These are phyloP conservation scores for Claviceps pusilla DNA, from an alignment of 2,329 filamentous ascomycete genomes.

Conservation along the genomic window DNA sequence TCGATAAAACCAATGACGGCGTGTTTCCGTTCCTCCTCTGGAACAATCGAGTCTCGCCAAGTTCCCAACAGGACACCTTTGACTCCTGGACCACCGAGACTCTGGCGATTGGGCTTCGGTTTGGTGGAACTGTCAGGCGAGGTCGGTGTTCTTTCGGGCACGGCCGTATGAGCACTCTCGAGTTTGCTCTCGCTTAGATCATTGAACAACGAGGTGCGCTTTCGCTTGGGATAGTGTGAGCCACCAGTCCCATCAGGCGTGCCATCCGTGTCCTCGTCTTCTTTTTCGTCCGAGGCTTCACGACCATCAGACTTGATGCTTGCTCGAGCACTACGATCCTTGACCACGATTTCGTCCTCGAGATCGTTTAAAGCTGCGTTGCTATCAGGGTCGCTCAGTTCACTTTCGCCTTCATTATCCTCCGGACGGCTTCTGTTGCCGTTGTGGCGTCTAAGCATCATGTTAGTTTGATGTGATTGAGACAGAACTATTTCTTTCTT, in stretches of 20 bases:
- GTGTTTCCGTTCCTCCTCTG: slow-evolving; percentile 35
- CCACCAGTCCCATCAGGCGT: slow-evolving; percentile 22
- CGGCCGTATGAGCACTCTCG: slow-evolving; percentile 18
- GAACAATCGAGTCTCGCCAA: slow-evolving; percentile 43
- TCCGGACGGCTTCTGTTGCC: slow-evolving; percentile 18
- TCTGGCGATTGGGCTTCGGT: slow-evolving; percentile 15
- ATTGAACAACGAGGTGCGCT: slow-evolving; percentile 35
- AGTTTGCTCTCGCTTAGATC: slow-evolving; percentile 35
- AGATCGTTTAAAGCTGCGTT: slow-evolving; percentile 23
- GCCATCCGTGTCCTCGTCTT: slow-evolving; percentile 31
- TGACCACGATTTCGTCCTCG: slow-evolving; percentile 40
- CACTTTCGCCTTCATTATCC: slow-evolving; percentile 25
- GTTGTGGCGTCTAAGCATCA: slow-evolving; percentile 14
- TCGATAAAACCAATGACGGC: slow-evolving; percentile 49
- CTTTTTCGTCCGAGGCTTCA: slow-evolving; percentile 17
- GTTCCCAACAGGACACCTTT: slow-evolving; percentile 40
- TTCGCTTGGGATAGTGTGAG: slow-evolving; percentile 38
- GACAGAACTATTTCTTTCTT: background rate
- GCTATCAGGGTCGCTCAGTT: slow-evolving; percentile 28
- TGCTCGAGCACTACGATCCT: slow-evolving; percentile 24
- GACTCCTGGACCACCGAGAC: slow-evolving; percentile 14
- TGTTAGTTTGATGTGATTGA: slow-evolving; percentile 11
- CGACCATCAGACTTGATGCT: slow-evolving; percentile 14
- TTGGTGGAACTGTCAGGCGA: slow-evolving; percentile 10
- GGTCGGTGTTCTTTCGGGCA: slow-evolving; percentile 15